Base-by-base conservation (phyloP, 202 grass and related monocot genomes). In the Thinopyrum obtusiflorum region DNA sequence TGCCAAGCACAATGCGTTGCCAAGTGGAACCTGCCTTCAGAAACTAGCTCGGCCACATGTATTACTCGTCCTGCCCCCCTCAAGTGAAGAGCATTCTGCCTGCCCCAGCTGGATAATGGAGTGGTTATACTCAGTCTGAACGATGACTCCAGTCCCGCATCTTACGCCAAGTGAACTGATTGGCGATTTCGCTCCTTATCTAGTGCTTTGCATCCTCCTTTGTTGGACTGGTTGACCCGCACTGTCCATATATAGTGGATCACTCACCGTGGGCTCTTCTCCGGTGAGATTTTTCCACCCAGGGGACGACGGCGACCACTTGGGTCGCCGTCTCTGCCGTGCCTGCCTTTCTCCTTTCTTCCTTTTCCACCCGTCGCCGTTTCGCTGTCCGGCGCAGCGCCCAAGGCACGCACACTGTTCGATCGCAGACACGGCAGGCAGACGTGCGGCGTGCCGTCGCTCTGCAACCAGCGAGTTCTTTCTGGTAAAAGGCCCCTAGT, bases 401-500 rank as follows among this genome's bases (percentile, higher is more conserved):
- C 71, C 71, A 74, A 74, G 42, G 71, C 71, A 74, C 71, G 71
- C 71, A 51, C 42, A 28, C 71, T 46, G 42, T 46, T 74, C 14
- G 42, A 74, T 74, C 71, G 70, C 39, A 73, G 70, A 49, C 70
- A 73, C 70, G 42, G 71, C 40, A 74, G 71, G 42, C 71, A 74
- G 71, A 29, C 71, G 42, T 17, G 42, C 7, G 71, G 71, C 71
- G 71, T 51, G 71, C 71, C 71, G 71, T 74, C 71, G 15, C 42
- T 29, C 42, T 74, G 71, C 42, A 74, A 29, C 71, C 71, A 51
- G 42, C 71, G 3, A 74, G 3, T 49, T 74, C 71, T 74, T 74
- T 74, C 71, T 74, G 42, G 71, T 27, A 74, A 51, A 74, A 74
- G 8, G 66, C 1, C 42, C 7, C 42, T 18, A 14, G 42, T 74